These are phyloP conservation scores for Arachis stenosperma DNA, from an alignment of 306 rosid species.

Conservation along the genomic window DNA sequence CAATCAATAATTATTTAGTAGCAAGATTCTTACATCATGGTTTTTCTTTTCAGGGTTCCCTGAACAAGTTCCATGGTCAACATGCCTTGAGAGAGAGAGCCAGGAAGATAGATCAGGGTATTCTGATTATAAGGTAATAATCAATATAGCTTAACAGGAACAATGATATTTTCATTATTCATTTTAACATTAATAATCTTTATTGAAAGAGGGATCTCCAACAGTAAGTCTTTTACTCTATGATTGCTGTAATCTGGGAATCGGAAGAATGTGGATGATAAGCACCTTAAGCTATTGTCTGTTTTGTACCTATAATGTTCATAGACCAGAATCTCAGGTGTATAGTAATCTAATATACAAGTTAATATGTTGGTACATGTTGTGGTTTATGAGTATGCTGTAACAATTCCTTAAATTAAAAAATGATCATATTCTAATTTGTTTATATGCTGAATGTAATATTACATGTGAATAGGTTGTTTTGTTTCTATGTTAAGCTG, in stretches of 20 bases:
- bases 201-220: conserved; percentile 18
- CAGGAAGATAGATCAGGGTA: conserved; percentile 87
- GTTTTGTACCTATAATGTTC: conserved; percentile 21
- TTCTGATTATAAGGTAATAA: conserved; percentile 77
- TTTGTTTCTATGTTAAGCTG: conserved; percentile 3
- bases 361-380: background rate
- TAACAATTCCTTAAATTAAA: conserved; percentile 4
- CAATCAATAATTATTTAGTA: conserved; percentile 2
- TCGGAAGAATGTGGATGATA: conserved; percentile 18
- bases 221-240: conserved; percentile 3
- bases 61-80: conserved; percentile 90
- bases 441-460: conserved; percentile 3
- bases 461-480: background rate
- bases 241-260: conserved; percentile 3
- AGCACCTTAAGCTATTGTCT: conserved; percentile 25
- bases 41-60: conserved; percentile 67
- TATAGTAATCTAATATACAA: background rate
- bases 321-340: background rate
- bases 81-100: conserved; percentile 96
- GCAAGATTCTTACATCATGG: conserved; percentile 27
- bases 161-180: background rate
- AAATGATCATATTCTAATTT: conserved; percentile 2
- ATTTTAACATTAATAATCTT: background rate
- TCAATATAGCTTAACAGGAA: conserved; percentile 1
- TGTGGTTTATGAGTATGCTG: conserved; percentile 1